Percentiles rank a stretch among this genome's conserved stretches.
Evolutionary conservation across 2,329 filamentous ascomycete species (phyloP).

Genomic region (Fusarium incarnatum): DNA sequence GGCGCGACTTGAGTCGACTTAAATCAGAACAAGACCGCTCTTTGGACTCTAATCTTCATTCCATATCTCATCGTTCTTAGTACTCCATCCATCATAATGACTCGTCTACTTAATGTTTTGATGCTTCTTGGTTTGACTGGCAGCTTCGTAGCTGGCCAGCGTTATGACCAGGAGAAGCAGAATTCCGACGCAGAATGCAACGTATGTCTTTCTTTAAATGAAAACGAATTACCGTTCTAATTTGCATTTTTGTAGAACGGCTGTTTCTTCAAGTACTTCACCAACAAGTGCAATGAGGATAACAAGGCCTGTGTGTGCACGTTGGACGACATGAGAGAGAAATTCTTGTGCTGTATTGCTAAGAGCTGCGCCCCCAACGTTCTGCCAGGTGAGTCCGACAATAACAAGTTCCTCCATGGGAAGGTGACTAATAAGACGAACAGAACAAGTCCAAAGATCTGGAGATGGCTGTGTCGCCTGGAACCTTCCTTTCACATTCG

Average conservation of each 20-base stretch:
- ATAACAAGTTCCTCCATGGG: rapidly evolving
- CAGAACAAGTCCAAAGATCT: constrained; percentile 4
- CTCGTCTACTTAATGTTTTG: not conserved
- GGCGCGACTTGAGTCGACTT: not conserved
- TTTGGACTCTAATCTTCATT: not conserved
- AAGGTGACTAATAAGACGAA: not conserved
- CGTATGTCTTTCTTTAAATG: not conserved
- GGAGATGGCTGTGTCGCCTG: not conserved
- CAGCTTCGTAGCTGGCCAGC: constrained; percentile 4
- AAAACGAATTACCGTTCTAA: rapidly evolving
- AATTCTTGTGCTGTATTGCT: constrained; percentile 9
- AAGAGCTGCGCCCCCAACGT: not conserved
- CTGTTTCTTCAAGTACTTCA: constrained; percentile 15
- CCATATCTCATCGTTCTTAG: not conserved
- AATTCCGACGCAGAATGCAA: constrained; percentile 1
- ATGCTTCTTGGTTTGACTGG: not conserved
- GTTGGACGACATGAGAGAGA: constrained; percentile 1
- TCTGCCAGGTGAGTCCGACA: not conserved
- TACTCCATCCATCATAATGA: not conserved
- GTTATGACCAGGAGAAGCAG: constrained; percentile 4
- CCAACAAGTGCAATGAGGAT: constrained; percentile 12
- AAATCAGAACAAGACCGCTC: not conserved
- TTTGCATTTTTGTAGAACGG: not conserved
- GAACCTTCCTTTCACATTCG: not conserved
- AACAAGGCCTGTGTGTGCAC: constrained; percentile 14